Evolutionary conservation across 352 stramenopile genomes (phyloP).

Genomic region (Globisporangium iwayamae): DNA sequence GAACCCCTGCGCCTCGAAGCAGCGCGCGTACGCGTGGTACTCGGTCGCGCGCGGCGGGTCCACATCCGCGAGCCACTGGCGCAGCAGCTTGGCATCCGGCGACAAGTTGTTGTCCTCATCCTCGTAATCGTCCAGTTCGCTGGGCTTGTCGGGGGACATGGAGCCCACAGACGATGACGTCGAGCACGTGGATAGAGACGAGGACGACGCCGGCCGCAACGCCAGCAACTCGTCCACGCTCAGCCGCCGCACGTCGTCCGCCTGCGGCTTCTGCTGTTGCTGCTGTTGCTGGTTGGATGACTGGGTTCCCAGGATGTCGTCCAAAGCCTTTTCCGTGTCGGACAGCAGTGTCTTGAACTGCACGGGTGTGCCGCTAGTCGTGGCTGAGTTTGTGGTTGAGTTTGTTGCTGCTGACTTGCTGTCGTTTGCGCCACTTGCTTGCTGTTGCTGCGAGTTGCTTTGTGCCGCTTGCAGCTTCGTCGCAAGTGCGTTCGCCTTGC

Average conservation of each 20-base stretch:
- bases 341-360: slow-evolving; percentile 29
- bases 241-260: slow-evolving; percentile 40
- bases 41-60: slow-evolving; percentile 42
- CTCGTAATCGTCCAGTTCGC: slow-evolving; percentile 27
- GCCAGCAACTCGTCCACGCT: slow-evolving; percentile 55
- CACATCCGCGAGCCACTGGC: slow-evolving; percentile 52
- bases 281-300: slow-evolving; percentile 13
- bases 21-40: slow-evolving; percentile 53
- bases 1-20: slow-evolving; percentile 70
- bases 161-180: slow-evolving; percentile 16
- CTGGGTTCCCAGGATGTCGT: slow-evolving; percentile 36
- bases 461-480: slow-evolving; percentile 15
- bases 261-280: slow-evolving; percentile 26
- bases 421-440: slow-evolving; percentile 6
- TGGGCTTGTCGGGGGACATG: slow-evolving; percentile 36
- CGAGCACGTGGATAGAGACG: slow-evolving; percentile 18
- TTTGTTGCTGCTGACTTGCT: slow-evolving; percentile 10
- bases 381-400: neutral
- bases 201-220: slow-evolving; percentile 16
- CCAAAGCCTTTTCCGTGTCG: slow-evolving; percentile 48
- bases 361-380: slow-evolving; percentile 11
- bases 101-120: slow-evolving; percentile 14
- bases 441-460: neutral
- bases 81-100: slow-evolving; percentile 25
- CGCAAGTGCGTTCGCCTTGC: slow-evolving; percentile 28